phyloP scores from a whole-genome alignment of 805 yeast species.

The Ogataea henricii region DNA sequence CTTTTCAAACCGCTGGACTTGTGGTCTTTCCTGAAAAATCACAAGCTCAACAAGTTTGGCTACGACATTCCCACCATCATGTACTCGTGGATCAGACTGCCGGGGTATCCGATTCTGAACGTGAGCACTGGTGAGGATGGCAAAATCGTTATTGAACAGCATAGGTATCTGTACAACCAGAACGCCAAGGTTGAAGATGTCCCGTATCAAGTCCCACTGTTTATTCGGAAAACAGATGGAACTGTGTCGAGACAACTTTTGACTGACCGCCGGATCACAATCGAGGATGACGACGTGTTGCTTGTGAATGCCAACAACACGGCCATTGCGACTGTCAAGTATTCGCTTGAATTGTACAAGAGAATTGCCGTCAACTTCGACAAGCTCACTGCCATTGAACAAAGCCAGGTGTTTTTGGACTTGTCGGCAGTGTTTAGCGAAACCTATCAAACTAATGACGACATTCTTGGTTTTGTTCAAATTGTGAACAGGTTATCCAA shows the following conservation, averaged over 20 bases:
- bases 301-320: conserved; percentile 46
- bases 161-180: conserved; percentile 36
- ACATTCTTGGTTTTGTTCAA: conserved; percentile 36
- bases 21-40: conserved; percentile 45
- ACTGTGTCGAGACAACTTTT: conserved; percentile 41
- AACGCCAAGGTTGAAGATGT: conserved; percentile 47
- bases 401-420: conserved; percentile 41
- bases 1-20: conserved; percentile 51
- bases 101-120: conserved; percentile 59
- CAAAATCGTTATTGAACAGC: conserved; percentile 40
- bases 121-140: conserved; percentile 35
- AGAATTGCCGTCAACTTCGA: conserved; percentile 29
- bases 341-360: conserved; percentile 34
- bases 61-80: conserved; percentile 52
- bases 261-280: conserved; percentile 42
- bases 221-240: conserved; percentile 40
- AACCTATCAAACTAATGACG: conserved; percentile 32
- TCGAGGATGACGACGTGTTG: conserved; percentile 31
- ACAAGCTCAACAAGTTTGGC: conserved; percentile 29
- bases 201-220: conserved; percentile 65
- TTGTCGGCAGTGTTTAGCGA: conserved; percentile 42
- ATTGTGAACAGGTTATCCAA: conserved; percentile 34
- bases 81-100: conserved; percentile 60
- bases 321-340: conserved; percentile 53
- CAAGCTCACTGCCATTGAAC: conserved; percentile 35